Base-by-base conservation (phyloP, 139 green algal species). In the Chlorella sp. region DNA sequence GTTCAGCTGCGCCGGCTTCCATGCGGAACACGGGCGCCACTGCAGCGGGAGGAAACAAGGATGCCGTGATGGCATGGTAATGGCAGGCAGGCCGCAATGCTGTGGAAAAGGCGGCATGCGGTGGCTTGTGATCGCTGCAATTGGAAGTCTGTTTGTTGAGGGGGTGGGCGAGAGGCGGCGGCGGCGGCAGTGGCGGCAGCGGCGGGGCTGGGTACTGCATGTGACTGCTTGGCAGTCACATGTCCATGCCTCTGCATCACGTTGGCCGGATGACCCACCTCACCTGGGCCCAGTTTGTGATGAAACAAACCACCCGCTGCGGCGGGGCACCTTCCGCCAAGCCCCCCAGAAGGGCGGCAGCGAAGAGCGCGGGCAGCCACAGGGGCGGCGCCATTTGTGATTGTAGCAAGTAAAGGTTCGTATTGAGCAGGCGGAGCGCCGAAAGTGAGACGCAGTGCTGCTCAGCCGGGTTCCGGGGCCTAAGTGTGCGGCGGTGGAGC, bases 1-100 rank as follows among this genome's bases (percentile, higher is more conserved):
- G 36, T 86, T 69, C 80, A 86, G 32, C 57, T 86, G 57, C 15
- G 30, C 30, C 57, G 80, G 80, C 57, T 86, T n/a, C 80, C 80
- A 86, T 15, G 71, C 28, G 28, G 34, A 3, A 39, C 71, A 78
- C 32, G 71, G 71, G 32, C 71, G 71, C 30, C 39, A 78, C 71
- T 78, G 71, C 71, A 78, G 71, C 3, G n/a, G n/a, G n/a, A n/a
- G n/a, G n/a, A n/a, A n/a, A n/a, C n/a, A n/a, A 57, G 48, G 48
- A 57, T 9, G 48, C 7, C 48, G 48, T 57, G 48, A 9, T 57
- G 48, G 48, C 9, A 9, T 5, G 9, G 48, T 57, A 9, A 9
- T 57, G 48, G 48, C 9, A 9, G 48, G 9, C 48, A 57, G 48
- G 48, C 7, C 5, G 48, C 9, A 9, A 9, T 9, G 48, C 48